These are phyloP conservation scores for Laetiporus sulphureus DNA, from an alignment of 1,284 basidiomycete genomes.

Conservation along the genomic window DNA sequence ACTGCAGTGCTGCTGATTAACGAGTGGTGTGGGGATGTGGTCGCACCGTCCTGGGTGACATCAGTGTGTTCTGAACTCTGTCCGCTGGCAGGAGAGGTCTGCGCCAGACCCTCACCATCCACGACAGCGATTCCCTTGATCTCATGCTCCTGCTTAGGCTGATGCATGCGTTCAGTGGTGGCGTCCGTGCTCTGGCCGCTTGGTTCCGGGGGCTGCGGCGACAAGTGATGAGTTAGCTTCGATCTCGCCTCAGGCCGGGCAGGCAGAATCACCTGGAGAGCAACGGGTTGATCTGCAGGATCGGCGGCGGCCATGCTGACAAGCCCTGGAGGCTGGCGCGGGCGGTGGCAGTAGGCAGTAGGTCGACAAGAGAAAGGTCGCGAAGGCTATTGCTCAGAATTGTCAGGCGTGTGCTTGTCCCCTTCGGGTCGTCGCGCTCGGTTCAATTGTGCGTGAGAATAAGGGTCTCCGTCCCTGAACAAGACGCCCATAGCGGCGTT, in stretches of 20 bases:
- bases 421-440: conserved; percentile 2
- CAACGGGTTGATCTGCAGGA: conserved; percentile 1
- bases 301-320: conserved; percentile 6
- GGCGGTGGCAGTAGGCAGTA: conserved; percentile 1
- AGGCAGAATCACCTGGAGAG: background rate
- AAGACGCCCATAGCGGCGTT: conserved; percentile 4
- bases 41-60: conserved; percentile 7
- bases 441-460: conserved; percentile 5
- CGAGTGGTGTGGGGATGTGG: conserved; percentile 4
- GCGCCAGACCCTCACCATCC: background rate
- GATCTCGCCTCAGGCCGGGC: background rate
- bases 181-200: background rate
- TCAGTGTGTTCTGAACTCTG: background rate
- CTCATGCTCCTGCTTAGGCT: background rate
- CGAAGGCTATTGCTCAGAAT: conserved; percentile 1
- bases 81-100: background rate
- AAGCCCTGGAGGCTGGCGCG: conserved; percentile 3
- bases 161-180: background rate
- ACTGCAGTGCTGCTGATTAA: conserved; percentile 2
- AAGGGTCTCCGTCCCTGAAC: background rate
- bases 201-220: no score
- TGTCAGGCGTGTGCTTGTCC: no score
- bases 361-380: conserved; percentile 1
- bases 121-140: background rate
- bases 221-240: background rate